These are phyloP conservation scores for Cinchona pubescens DNA, from an alignment of 257 asterid species.

Conservation along the genomic window DNA sequence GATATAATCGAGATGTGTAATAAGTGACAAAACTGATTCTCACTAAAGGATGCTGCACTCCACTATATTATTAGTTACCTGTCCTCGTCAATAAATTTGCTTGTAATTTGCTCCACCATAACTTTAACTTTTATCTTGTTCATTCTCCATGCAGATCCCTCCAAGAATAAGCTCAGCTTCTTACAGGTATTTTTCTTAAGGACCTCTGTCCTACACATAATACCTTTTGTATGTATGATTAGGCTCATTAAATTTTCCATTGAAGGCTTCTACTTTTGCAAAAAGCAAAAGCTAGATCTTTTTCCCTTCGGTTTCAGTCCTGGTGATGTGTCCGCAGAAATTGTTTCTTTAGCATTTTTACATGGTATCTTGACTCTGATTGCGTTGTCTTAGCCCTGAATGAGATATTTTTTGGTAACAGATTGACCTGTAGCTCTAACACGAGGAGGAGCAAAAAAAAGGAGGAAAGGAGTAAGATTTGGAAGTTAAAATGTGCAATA, in stretches of 20 bases:
- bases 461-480: not conserved
- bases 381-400: not conserved
- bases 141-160: slow-evolving; percentile 69
- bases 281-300: not conserved
- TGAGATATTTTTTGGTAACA: not conserved
- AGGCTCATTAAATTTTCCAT: not conserved
- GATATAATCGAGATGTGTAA: not conserved
- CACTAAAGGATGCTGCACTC: not conserved
- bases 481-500: not conserved
- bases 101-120: not conserved
- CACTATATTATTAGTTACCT: not conserved
- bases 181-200: slow-evolving; percentile 61
- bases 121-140: slow-evolving; percentile 18
- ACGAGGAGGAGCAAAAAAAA: not conserved
- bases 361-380: not conserved
- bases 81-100: not conserved
- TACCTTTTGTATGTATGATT: slow-evolving; percentile 11
- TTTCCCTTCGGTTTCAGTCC: not conserved
- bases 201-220: not conserved
- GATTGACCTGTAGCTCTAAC: not conserved
- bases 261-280: not conserved
- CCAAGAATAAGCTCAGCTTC: slow-evolving; percentile 92
- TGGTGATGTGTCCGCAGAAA: not conserved
- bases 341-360: not conserved
- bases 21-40: not conserved